Evolutionary conservation across 805 yeast genomes (phyloP), one percentile per base, ranked within the genome.

Genomic region (Metschnikowia rubicola): DNA sequence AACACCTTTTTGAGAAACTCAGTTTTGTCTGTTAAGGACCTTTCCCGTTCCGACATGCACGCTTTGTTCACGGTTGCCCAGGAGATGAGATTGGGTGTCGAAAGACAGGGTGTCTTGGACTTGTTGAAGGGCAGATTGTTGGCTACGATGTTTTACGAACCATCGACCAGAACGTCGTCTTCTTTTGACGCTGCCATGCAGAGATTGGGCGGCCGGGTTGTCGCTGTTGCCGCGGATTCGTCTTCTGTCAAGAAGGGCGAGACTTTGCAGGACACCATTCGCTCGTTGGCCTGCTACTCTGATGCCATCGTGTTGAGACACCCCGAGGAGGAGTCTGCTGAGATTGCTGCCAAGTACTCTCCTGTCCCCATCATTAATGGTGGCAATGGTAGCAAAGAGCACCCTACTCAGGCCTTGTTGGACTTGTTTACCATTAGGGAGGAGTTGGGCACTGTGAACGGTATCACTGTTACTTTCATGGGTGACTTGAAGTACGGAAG

Each of bases 131-230:
- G 98, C 50, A 84, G 96, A 61, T 83, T 94, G 46, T 77, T 94
- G 62, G 88, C 97, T 40, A 95, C 98, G 10, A 84, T 94, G 76
- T 94, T 94, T 77, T 94, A 90, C 69, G 99, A 94, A 75, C 99
- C 99, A 58, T 89, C 97, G 6, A 95, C 99, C 35, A 82, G 99
- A 73, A 94, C 99, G 31, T 82, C 95, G 15, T 83, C 97, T 19
- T 94, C 98, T 1, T 95, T 95, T 66, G 96, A 94, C 67, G 97
- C 97, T 60, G 99, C 99, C 51, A 94, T 94, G 99, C 98, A 94
- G 77, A 87, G 99, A 74, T 78, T 94, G 60, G 99, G 99, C 68
- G 99, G 99, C 65, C 83, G 96, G 70, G 96, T 90, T 58, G 87
- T 95, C 57, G 80, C 95, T 46, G 86, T 94, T 55, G 78, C 87